Base-by-base conservation (phyloP, 1,139 yeast genomes). In the Debaryomyces fabryi region DNA sequence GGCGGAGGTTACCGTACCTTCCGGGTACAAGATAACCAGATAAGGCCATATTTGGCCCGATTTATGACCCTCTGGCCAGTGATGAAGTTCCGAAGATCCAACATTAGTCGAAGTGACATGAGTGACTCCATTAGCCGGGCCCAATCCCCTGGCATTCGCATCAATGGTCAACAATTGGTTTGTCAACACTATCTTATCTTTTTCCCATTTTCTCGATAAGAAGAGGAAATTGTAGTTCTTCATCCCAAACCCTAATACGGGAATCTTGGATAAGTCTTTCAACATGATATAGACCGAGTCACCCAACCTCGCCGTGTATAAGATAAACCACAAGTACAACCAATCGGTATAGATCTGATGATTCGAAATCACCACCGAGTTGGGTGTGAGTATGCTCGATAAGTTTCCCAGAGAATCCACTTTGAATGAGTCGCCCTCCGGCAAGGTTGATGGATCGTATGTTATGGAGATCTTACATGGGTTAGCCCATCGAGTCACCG, bases 321-420 rank as follows among this genome's bases (percentile, higher is more conserved):
- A 74, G 27, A 89, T 58, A 82, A 90, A 93, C 99, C 99, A 93
- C 48, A 91, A 62, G 60, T 82, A 91, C 16, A 89, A 78, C 99
- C 99, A 93, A 66, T 93, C 99, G 3, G 96, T 85, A 63, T 93
- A 92, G 20, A 92, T 85, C 68, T 92, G 98, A 67, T 93, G 99
- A 63, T 93, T 93, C 16, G 95, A 82, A 35, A 89, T 83, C 46
- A 86, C 59, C 3, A 89, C 78, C 1, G 91, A 81, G 45, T 85
- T 76, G 8, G 78, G 76, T 10, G 72, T 65, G 15, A 83, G 59
- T 3, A 56, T 53, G 16, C 73, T 59, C 18, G 62, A 54, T 15
- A 79, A 51, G 21, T 68, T 54, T 1, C 73, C 72, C 21, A 56
- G 52, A 3, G 53, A 43, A 23, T 61, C 58, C 8, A 56, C 57